Percentiles rank a stretch among this genome's conserved stretches.
These are phyloP conservation scores for Physaria fendleri DNA, from an alignment of 345 rosid genomes.

Conservation along the genomic window DNA sequence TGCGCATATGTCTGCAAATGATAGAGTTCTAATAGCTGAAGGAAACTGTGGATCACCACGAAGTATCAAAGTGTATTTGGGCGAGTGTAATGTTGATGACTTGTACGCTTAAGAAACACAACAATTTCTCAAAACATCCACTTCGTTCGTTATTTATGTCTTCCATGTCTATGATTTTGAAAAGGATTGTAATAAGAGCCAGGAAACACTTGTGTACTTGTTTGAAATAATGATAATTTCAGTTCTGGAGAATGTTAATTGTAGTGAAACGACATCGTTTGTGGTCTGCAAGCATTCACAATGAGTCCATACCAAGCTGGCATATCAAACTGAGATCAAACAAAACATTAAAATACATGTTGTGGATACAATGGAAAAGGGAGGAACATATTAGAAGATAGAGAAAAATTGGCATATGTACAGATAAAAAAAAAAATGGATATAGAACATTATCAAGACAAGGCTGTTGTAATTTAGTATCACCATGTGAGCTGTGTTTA, in stretches of 20 bases:
- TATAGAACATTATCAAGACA: constrained; percentile 19
- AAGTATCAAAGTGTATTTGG: constrained; percentile 75
- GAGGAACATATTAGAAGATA: background rate
- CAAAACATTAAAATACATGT: background rate
- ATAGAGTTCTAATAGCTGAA: constrained; percentile 84
- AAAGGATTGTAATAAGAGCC: constrained; percentile 15
- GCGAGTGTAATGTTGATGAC: constrained; percentile 79
- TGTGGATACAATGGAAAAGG: background rate
- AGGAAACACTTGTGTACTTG: constrained; percentile 13
- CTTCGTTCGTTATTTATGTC: constrained; percentile 1
- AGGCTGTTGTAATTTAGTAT: constrained; percentile 11
- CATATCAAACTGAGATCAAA: constrained; percentile 3
- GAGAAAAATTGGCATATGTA: constrained; percentile 8
- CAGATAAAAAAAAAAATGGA: constrained; percentile 14
- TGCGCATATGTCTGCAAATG: constrained; percentile 94
- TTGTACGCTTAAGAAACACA: constrained; percentile 36
- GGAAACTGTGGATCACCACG: constrained; percentile 93
- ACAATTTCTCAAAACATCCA: constrained; percentile 10
- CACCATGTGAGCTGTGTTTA: constrained; percentile 2
- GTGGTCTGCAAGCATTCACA: too few relatives aligned
- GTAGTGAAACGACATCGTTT: background rate
- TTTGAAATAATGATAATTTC: constrained; percentile 15
- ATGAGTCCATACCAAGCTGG: background rate
- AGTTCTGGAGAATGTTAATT: background rate
- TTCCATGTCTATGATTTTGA: background rate